phyloP scores from a whole-genome alignment of 2,329 filamentous ascomycete species.

The Aquanectria penicillioides region DNA sequence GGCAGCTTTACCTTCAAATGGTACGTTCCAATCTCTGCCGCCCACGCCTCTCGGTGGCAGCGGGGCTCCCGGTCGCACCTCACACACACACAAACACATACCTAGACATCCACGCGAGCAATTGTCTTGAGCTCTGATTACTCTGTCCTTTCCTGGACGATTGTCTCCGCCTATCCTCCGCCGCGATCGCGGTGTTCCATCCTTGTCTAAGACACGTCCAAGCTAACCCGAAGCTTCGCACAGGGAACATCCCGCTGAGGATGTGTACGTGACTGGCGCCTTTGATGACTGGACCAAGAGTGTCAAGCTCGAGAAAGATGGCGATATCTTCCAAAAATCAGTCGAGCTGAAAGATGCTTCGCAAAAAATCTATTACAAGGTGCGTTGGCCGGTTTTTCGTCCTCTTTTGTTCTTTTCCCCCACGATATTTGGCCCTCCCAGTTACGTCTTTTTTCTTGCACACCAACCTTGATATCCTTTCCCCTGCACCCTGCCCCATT shows the following conservation, averaged over 20 bases:
- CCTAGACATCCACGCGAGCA: constrained; percentile 19
- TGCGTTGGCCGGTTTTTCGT: constrained; percentile 55
- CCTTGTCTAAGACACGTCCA: constrained; percentile 35
- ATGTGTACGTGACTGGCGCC: constrained; percentile 94
- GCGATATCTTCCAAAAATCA: constrained; percentile 79
- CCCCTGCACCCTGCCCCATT: constrained; percentile 10
- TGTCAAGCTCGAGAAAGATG: constrained; percentile 81
- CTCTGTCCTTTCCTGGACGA: constrained; percentile 6
- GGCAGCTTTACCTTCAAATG: constrained; percentile 77
- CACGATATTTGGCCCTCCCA: no score
- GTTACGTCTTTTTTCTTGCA: not conserved
- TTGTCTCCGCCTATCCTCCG: constrained; percentile 21
- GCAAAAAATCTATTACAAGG: constrained; percentile 94
- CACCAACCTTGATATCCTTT: constrained; percentile 1
- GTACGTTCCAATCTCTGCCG: constrained; percentile 56
- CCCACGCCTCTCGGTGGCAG: not conserved
- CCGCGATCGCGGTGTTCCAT: constrained; percentile 15
- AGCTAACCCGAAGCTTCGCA: constrained; percentile 34
- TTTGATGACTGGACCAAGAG: constrained; percentile 96
- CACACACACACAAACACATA: no score
- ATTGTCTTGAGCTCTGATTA: constrained; percentile 17
- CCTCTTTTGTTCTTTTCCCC: not conserved
- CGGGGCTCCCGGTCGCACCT: constrained; percentile 10
- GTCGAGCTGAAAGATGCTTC: constrained; percentile 74
- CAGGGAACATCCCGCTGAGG: constrained; percentile 85